These are phyloP conservation scores for Pisolithus microcarpus DNA, from an alignment of 768 basidiomycete species.

Conservation along the genomic window DNA sequence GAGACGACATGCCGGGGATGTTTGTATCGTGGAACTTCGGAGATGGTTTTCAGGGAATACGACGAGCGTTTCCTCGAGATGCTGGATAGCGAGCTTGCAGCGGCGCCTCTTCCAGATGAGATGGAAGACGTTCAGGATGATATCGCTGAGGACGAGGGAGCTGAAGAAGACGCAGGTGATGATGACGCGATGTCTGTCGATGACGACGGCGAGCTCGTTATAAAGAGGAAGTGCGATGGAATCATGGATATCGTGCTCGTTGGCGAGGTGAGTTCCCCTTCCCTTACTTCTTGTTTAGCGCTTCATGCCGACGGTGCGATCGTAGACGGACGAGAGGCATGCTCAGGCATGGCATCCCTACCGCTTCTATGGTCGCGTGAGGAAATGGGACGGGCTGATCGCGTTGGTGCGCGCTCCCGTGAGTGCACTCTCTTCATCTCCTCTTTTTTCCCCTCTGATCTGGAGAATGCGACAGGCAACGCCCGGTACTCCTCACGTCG, in stretches of 20 bases:
- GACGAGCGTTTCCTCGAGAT: conserved; percentile 18
- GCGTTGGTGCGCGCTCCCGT: conserved; percentile 41
- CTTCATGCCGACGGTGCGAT: neutral
- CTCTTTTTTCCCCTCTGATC: neutral
- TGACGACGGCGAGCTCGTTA: conserved; percentile 16
- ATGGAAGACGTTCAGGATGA: conserved; percentile 24
- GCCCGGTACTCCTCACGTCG: conserved; percentile 3
- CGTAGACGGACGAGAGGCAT: conserved; percentile 43
- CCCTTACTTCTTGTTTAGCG: neutral
- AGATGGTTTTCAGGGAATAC: conserved; percentile 23
- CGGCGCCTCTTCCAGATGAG: conserved; percentile 15
- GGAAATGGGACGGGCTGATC: conserved; percentile 54
- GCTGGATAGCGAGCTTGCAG: conserved; percentile 6
- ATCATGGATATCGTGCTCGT: conserved; percentile 55
- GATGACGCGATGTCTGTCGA: conserved; percentile 19
- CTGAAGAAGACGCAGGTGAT: conserved; percentile 10
- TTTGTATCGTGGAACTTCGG: conserved; percentile 18
- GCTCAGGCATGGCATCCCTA: conserved; percentile 43
- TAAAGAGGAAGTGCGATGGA: conserved; percentile 40
- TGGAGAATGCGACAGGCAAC: conserved; percentile 7
- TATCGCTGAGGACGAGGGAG: conserved; percentile 12
- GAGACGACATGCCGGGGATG: conserved; percentile 31
- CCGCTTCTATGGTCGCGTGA: conserved; percentile 45
- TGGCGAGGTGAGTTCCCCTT: conserved; percentile 41
- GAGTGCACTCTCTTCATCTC: neutral